These are phyloP conservation scores for Microdochium paspali DNA, from an alignment of 2,329 filamentous ascomycete species.

Conservation along the genomic window DNA sequence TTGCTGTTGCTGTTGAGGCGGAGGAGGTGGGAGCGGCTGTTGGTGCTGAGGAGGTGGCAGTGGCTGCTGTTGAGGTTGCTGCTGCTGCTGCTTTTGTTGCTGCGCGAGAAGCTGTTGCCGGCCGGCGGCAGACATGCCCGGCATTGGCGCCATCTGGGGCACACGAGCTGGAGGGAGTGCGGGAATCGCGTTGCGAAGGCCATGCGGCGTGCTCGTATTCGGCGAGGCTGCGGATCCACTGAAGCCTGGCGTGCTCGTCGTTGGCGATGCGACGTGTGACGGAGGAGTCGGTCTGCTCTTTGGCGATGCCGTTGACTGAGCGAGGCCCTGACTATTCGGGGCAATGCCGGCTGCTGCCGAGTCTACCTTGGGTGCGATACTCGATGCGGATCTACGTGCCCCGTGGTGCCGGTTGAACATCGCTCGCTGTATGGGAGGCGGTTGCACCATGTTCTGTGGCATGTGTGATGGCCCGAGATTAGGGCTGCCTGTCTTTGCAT, in stretches of 20 bases:
- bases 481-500: constrained; percentile 83
- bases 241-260: constrained; percentile 35
- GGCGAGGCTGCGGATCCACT: constrained; percentile 31
- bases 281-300: constrained; percentile 75
- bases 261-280: constrained; percentile 58
- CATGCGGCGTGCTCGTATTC: constrained; percentile 36
- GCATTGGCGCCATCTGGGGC: constrained; percentile 23
- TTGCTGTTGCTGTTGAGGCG: constrained; percentile 16
- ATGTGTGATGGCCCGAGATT: constrained; percentile 62
- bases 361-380: constrained; percentile 67
- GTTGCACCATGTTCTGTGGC: constrained; percentile 59
- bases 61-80: constrained; percentile 14
- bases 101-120: constrained; percentile 24
- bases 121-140: constrained; percentile 21
- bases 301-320: constrained; percentile 52
- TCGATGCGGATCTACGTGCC: constrained; percentile 60
- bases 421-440: constrained; percentile 69
- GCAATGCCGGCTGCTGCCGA: constrained; percentile 36
- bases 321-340: constrained; percentile 30
- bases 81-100: constrained; percentile 17
- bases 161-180: constrained; percentile 9
- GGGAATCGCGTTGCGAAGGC: constrained; percentile 23
- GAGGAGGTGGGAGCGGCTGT: constrained; percentile 1
- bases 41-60: constrained; percentile 18
- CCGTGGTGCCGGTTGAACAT: constrained; percentile 71